Evolutionary conservation across 1,284 basidiomycete species (phyloP), one percentile per base, ranked within the genome.

Genomic region (Moesziomyces aphidis): DNA sequence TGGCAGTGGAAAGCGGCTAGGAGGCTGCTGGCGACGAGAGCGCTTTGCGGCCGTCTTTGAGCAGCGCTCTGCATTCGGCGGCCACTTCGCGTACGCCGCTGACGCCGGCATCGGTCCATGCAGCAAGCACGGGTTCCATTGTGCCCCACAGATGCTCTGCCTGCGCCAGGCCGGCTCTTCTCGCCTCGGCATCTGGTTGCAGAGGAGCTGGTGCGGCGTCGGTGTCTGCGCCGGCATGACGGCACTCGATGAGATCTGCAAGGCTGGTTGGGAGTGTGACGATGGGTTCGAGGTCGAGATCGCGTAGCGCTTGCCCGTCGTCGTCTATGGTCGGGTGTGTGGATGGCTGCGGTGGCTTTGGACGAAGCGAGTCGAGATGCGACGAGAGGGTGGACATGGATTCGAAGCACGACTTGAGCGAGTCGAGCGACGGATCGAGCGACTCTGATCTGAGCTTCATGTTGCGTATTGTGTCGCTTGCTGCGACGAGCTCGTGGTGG

Each of bases 401-500:
- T 19, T 67, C 73, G 50, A 77, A 74, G 10, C 61, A 69, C 0
- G 61, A 52, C n/a, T 55, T 67, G 34, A 79, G 76, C 36, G 63
- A 58, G 22, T 73, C 74, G 21, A 82, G 61, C 2, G 67, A 72
- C 5, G 77, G 72, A 50, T 73, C 66, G 9, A 80, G 58, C 1
- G 74, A 76, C 22, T 77, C 80, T 6, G 64, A 75, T 22, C 61
- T 65, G 50, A 47, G 39, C 51, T 80, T 74, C 70, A 83, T 77
- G 23, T 91, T 90, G 64, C 90, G 90, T 70, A 96, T 95, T 7
- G 94, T 96, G 78, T 94, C 93, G 73, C 91, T 93, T 1, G 94
- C 94, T 1, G 92, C 92, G 50, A 96, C 94, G 22, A 96, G 89
- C 79, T 96, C 94, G 75, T 95, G 93, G 80, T 96, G 94, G 79